phyloP scores from a whole-genome alignment of 441 rosid species.

The Raphanus hybrid region DNA sequence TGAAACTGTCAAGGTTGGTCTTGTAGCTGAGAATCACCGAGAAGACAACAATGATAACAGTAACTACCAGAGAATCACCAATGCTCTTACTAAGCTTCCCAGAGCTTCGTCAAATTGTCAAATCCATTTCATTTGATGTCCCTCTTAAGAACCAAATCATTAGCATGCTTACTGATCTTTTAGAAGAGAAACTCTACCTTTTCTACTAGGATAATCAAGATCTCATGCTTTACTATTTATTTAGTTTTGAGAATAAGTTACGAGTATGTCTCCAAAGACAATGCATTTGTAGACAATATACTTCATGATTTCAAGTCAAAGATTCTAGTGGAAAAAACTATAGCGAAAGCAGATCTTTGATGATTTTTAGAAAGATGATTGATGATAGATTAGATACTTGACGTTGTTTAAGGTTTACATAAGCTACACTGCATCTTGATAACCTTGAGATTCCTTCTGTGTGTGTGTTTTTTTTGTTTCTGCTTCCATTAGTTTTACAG shows the following conservation, averaged over 20 bases:
- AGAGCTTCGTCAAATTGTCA: slow-evolving; percentile 15
- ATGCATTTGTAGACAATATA: neutral
- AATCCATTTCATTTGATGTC: neutral
- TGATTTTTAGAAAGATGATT: neutral
- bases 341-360: neutral
- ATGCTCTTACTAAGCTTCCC: slow-evolving; percentile 8
- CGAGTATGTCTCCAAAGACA: neutral
- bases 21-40: neutral
- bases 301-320: neutral
- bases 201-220: neutral
- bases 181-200: neutral
- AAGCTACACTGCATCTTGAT: no score
- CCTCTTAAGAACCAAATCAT: neutral
- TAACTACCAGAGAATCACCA: slow-evolving; percentile 9
- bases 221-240: no score
- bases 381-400: no score
- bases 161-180: neutral
- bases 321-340: neutral
- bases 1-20: slow-evolving; percentile 13
- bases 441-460: no score
- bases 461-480: no score
- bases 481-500: no score
- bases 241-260: neutral
- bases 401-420: no score
- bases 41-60: neutral